phyloP scores from a whole-genome alignment of 176 grass and related monocot genomes.

The Panicum miliaceum region DNA sequence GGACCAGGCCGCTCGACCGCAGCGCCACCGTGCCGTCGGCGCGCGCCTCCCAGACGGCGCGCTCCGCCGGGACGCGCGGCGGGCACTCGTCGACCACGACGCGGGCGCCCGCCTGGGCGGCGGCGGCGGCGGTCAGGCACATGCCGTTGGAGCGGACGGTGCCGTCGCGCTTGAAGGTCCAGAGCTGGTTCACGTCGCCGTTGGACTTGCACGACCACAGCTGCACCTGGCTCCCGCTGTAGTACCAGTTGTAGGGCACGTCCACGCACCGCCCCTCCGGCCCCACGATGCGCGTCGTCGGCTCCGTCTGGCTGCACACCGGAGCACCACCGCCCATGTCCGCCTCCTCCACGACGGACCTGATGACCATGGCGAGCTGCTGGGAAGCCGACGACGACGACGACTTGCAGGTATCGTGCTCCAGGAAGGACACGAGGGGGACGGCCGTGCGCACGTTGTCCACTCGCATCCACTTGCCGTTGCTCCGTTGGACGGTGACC shows the following conservation, averaged over 20 bases:
- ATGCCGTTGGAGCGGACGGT: background rate
- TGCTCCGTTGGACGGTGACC: background rate
- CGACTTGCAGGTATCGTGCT: background rate
- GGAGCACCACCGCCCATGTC: rapidly evolving
- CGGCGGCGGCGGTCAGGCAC: background rate
- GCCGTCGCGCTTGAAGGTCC: slow-evolving; percentile 2
- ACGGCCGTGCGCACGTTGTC: background rate
- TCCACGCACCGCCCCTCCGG: background rate
- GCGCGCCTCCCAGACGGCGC: too few relatives aligned
- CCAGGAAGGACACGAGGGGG: background rate
- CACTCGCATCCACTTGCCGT: background rate
- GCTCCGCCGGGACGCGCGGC: too few relatives aligned
- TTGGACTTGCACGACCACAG: background rate
- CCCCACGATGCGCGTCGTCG: background rate
- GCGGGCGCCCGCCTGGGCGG: too few relatives aligned
- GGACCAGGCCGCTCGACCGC: too few relatives aligned
- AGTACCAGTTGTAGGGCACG: background rate
- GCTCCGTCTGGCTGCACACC: background rate
- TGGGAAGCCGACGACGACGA: too few relatives aligned
- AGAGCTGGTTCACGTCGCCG: background rate
- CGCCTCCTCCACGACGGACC: background rate
- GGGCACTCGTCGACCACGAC: too few relatives aligned
- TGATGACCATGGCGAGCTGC: background rate
- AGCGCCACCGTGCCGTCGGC: too few relatives aligned
- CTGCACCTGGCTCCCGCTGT: background rate